Conservation (phyloP, 1,139 yeast species). For the Nakaseomyces kungkrabaensis region DNA sequence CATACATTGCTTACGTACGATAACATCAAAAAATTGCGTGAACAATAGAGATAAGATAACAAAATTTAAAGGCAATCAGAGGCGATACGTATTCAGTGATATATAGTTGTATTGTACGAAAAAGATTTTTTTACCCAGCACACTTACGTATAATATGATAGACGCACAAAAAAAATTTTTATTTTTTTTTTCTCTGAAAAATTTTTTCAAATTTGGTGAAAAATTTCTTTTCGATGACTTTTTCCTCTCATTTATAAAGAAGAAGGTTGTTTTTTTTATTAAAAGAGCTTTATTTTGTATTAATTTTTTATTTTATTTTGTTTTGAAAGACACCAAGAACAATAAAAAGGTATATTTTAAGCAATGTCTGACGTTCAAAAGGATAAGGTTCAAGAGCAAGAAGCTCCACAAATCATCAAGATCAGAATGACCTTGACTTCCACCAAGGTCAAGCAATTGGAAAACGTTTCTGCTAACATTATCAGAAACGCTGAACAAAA, state of each 20-base stretch:
- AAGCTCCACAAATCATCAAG: constrained; percentile 83
- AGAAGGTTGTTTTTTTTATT: not conserved
- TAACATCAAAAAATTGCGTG: too few relatives aligned
- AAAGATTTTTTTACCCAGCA: not conserved
- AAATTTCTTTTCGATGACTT: not conserved
- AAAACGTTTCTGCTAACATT: constrained; percentile 84
- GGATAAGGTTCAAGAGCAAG: constrained; percentile 75
- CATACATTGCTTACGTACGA: too few relatives aligned
- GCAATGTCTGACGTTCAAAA: constrained; percentile 74
- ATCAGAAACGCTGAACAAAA: constrained; percentile 77
- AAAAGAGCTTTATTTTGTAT: not conserved
- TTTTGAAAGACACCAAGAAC: constrained; percentile 6
- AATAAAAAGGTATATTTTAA: constrained; percentile 34
- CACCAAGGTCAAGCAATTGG: constrained; percentile 97
- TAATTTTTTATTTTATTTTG: not conserved
- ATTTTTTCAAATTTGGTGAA: not conserved
- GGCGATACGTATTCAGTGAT: too few relatives aligned
- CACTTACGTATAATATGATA: not conserved
- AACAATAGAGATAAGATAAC: not conserved
- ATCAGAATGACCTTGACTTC: constrained; percentile 99
- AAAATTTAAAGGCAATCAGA: too few relatives aligned
- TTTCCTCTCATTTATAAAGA: not conserved
- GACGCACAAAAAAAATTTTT: not conserved
- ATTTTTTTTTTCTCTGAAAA: too few relatives aligned
- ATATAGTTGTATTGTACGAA: too few relatives aligned